A percentile compares a stretch with the other conserved stretches of the same genome.
phyloP scores from a whole-genome alignment of 2,329 filamentous ascomycete species.

The Colletotrichum viniferum region DNA sequence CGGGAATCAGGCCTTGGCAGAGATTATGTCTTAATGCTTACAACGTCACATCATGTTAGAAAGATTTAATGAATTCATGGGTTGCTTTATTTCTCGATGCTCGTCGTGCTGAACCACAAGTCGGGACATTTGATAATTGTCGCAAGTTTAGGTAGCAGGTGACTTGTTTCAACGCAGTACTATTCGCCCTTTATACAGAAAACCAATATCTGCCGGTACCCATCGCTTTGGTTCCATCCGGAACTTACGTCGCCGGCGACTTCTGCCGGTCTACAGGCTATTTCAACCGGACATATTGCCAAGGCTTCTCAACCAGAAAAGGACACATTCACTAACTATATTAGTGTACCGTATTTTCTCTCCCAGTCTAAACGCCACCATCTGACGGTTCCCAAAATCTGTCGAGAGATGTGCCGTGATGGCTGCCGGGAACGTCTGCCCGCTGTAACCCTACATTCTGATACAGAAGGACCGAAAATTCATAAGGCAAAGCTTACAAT shows the following conservation, averaged over 20 bases:
- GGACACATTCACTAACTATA: background rate
- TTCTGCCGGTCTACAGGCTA: conserved; percentile 8
- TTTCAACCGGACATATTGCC: background rate
- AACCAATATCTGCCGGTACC: background rate
- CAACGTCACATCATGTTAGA: background rate
- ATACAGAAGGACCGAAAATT: background rate
- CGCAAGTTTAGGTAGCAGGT: background rate
- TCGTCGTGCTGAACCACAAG: background rate
- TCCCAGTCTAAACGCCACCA: background rate
- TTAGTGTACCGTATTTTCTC: background rate
- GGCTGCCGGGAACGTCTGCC: background rate
- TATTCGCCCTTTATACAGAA: background rate
- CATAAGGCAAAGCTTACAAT: background rate
- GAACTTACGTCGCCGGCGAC: background rate
- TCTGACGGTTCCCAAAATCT: background rate
- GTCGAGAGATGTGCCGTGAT: background rate
- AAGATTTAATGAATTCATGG: background rate
- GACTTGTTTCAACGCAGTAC: background rate
- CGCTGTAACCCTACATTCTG: background rate
- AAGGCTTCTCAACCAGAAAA: background rate
- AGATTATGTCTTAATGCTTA: background rate
- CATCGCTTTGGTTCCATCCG: background rate
- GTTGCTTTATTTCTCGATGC: background rate
- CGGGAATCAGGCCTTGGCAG: background rate
- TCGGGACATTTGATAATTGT: background rate